Base-by-base conservation (phyloP, 768 basidiomycete genomes). In the Mycena amicta region DNA sequence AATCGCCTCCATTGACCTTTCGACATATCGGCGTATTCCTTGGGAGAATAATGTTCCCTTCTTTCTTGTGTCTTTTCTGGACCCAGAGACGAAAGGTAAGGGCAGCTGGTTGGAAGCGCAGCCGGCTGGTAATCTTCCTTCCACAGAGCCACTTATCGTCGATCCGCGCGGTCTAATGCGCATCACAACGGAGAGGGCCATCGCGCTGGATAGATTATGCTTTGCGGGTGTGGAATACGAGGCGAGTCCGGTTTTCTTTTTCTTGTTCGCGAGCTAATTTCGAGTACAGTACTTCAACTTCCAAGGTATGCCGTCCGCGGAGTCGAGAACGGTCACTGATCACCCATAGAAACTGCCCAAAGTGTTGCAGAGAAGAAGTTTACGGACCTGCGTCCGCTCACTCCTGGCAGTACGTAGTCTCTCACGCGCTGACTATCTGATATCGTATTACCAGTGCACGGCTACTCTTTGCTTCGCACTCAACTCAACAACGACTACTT, bases 211-310 rank as follows among this genome's bases (percentile, higher is more conserved):
- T 1, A 82, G 83, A 62, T 76, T 84, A 28, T 91, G 93, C 67
- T 80, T 86, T 66, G 87, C 92, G n/a, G 95, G 94, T 8, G 84
- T 91, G 6, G 96, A 99, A 75, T 98, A 92, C 65, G 97, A 99
- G 82, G 94, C 90, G 67, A 52, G 81, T 71, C 15, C 33, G 55
- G 40, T 45, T 27, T 16, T 29, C 29, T 57, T 58, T 11, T 39
- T 3, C 50, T 29, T 54, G 25, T 12, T 41, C 5, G 55, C 30
- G 22, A 47, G 52, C 26, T 63, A 39, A 37, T 30, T 49, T 53
- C 3, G n/a, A 49, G 8, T 56, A 13, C 46, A 93, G 91, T 93
- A 92, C 68, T 94, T 93, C 70, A 92, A 93, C 74, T 94, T 94
- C 73, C 88, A 91, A 84, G 92, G 92, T 89, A 66, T 30, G 39